These are phyloP conservation scores for Taphrina sp. DNA, from an alignment of 1,139 yeast species.

Conservation along the genomic window DNA sequence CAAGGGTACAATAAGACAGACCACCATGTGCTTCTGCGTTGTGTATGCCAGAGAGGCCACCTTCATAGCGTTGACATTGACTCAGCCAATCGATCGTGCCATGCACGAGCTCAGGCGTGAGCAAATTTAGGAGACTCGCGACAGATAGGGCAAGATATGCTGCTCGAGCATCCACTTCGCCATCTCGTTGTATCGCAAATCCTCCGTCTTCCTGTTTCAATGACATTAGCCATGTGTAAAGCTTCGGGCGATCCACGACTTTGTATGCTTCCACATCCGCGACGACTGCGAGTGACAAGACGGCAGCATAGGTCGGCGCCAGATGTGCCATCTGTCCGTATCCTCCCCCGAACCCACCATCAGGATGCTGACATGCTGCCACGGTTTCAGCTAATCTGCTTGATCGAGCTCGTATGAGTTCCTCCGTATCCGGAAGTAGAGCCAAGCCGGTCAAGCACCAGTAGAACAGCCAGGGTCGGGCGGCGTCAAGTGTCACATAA, in stretches of 20 bases:
- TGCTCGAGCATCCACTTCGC: conserved; percentile 84
- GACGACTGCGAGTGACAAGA: conserved; percentile 60
- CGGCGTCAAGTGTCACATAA: conserved; percentile 60
- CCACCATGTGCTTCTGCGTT: conserved; percentile 96
- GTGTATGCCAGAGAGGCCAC: conserved; percentile 87
- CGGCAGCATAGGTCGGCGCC: conserved; percentile 80
- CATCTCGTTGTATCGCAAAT: conserved; percentile 68
- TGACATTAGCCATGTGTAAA: conserved; percentile 64
- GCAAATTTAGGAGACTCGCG: conserved; percentile 63
- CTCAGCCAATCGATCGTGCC: conserved; percentile 62
- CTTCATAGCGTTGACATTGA: conserved; percentile 85
- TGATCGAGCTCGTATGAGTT: conserved; percentile 33
- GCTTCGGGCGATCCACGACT: conserved; percentile 49
- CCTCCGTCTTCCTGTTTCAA: conserved; percentile 72
- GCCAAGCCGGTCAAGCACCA: conserved; percentile 69
- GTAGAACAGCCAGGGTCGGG: conserved; percentile 85
- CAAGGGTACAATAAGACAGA: conserved; percentile 85
- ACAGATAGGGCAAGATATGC: conserved; percentile 81
- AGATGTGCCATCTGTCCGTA: conserved; percentile 74
- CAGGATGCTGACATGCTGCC: conserved; percentile 23
- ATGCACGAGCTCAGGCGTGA: conserved; percentile 60
- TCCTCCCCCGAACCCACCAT: conserved; percentile 86
- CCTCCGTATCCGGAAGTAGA: conserved; percentile 45
- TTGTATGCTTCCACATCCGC: conserved; percentile 52
- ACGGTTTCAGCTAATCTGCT: conserved; percentile 43